These are phyloP conservation scores for Pterothamnion heteromorphum DNA, from an alignment of 31 red algal genomes.

Conservation along the genomic window DNA sequence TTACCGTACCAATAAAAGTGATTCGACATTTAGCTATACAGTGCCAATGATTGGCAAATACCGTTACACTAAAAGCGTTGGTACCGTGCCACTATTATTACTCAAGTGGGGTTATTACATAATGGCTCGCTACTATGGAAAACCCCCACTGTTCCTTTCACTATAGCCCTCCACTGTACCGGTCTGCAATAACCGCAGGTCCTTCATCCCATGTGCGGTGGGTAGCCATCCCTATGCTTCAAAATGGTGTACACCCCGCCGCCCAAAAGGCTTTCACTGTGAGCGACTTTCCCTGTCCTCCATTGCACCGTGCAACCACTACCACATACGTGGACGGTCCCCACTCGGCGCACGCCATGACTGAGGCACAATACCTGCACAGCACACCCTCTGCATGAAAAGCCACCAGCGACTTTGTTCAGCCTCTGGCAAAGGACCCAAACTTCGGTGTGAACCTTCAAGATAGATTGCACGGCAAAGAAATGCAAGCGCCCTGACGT, in stretches of 20 bases:
- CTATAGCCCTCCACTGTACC: not conserved
- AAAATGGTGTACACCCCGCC: too few relatives aligned
- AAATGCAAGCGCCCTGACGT: not conserved
- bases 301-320: too few relatives aligned
- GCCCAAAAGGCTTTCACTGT: too few relatives aligned
- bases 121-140: not conserved
- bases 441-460: not conserved
- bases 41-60: not conserved
- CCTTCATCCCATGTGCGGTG: not conserved
- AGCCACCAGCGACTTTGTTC: not conserved
- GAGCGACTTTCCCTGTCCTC: too few relatives aligned
- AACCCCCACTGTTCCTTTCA: not conserved
- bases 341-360: not conserved
- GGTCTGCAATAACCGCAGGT: not conserved
- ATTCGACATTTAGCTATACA: not conserved
- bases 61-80: not conserved
- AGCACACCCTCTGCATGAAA: not conserved
- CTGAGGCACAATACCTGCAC: constrained; percentile 1
- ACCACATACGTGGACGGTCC: too few relatives aligned
- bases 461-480: not conserved
- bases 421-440: not conserved
- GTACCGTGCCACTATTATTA: not conserved
- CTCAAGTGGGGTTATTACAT: not conserved
- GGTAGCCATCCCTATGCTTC: not conserved
- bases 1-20: too few relatives aligned